Evolutionary conservation across 2,329 filamentous ascomycete species (phyloP), one percentile per base, ranked within the genome.

Genomic region (Diplocarpon mali): DNA sequence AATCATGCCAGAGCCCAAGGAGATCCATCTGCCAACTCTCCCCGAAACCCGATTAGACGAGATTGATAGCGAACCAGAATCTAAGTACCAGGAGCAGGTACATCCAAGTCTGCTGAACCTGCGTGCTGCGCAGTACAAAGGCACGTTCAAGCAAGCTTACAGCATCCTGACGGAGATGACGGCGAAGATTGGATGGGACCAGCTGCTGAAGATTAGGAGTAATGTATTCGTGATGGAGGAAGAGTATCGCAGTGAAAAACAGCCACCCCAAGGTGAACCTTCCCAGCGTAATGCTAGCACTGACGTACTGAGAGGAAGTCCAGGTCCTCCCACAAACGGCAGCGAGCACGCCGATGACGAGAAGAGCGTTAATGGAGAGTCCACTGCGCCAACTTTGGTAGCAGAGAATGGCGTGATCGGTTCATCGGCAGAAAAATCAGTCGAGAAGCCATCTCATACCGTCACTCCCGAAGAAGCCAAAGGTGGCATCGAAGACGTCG

Each of bases 151-250:
- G 59, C 86, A 95, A 61, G 92, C 92, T 1, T 98, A 98, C 67
- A 81, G 81, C 52, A 83, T 98, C 29, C 71, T 98, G 50, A 96
- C 92, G 0, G 90, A 95, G 62, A 90, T 98, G 70, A 94, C 90
- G 0, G 83, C 87, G 49, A 90, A 92, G 65, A 95, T 98, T 57
- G 92, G 92, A 32, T 98, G 92, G 92, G 92, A 98, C 57, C 87
- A 95, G 61, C 72, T 98, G 16, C 70, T 98, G 41, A 93, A 87
- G 65, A 95, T 93, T 58, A 78, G 92, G 55, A 96, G 90, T 67
- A 89, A 90, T 51, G 92, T 98, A 1, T 98, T 98, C 57, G 92
- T 98, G 39, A 98, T 98, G 92, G 92, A 98, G 63, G 92, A 98
- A 60, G 92, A 98, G 64, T 98, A 98, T 62, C 80, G 92, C 39